Evolutionary conservation across 495 filamentous ascomycete species (phyloP), one percentile per base, ranked within the genome.

Genomic region (Penicillium macrosclerotiorum): DNA sequence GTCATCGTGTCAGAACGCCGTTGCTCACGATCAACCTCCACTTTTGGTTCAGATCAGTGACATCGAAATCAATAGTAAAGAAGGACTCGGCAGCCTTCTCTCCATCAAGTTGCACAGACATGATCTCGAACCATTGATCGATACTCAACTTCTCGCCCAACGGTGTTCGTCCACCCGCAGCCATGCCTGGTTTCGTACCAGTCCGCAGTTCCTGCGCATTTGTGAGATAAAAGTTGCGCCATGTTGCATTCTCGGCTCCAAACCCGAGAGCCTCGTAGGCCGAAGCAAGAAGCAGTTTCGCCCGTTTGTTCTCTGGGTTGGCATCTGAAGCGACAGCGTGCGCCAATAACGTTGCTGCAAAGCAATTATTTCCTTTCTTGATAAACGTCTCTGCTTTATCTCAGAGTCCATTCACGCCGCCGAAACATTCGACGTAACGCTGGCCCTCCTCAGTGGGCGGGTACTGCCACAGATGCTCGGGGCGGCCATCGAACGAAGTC

Each of bases 401-500:
- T 3, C 51, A 5, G 4, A 60, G 43, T 14, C 42, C 40, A 4
- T 62, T 47, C 0, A 50, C 29, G 3, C 58, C 54, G 3, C 55
- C 49, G 31, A 60, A 48, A 24, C 52, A 54, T 51, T 3, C 46
- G 8, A 67, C 59, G 32, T 63, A 67, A 8, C 60, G 46, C 19
- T 23, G 34, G 0, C 51, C 60, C 3, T 31, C 47, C 16, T 57
- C 55, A 1, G 46, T 41, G 1, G 65, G 56, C 1, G 63, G 45
- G 14, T 60, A 40, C 33, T 66, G 52, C 66, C 66, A 70, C 6
- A 70, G 41, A 51, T 70, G 51, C 8, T 51, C 54, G 0, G 66
- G 62, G 27, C 62, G 57, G 1, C 66, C 64, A 42, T 70, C 62
- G 38, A 59, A 70, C 66, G 62, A 70, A 6, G 52, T 57, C 51